A percentile compares a stretch with the other conserved stretches of the same genome.
These are phyloP conservation scores for Penicillium soppii DNA, from an alignment of 495 filamentous ascomycete species.

Conservation along the genomic window DNA sequence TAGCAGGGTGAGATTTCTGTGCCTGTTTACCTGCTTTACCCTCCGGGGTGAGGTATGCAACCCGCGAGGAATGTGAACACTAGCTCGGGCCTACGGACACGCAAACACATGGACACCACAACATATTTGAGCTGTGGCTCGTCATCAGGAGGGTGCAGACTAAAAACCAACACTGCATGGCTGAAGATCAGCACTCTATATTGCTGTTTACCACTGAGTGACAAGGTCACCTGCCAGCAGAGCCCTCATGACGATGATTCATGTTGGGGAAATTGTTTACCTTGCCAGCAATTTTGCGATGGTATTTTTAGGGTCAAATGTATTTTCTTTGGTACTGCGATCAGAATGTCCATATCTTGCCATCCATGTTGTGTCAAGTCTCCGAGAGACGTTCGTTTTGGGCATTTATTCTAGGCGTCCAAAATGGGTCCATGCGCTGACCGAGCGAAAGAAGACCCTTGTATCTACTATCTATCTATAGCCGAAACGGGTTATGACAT, in stretches of 20 bases:
- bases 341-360: no score
- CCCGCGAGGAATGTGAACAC: neutral
- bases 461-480: no score
- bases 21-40: neutral
- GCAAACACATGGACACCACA: neutral
- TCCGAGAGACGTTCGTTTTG: no score
- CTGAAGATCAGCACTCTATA: neutral
- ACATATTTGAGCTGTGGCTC: neutral
- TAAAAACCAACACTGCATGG: neutral
- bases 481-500: no score
- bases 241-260: constrained; percentile 2
- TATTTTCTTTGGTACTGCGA: no score
- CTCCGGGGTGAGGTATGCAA: constrained; percentile 3
- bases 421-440: no score
- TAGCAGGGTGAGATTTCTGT: neutral
- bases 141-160: neutral
- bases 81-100: neutral
- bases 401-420: no score
- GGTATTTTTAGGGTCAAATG: no score
- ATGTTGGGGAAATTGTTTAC: no score
- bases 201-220: neutral
- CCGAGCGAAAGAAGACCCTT: no score
- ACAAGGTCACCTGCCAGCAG: constrained; percentile 3
- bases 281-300: no score
- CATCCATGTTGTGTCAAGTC: no score